Evolutionary conservation across 2,329 filamentous ascomycete species (phyloP), one percentile per base, ranked within the genome.

Genomic region (Chaetomiaceae sp.): DNA sequence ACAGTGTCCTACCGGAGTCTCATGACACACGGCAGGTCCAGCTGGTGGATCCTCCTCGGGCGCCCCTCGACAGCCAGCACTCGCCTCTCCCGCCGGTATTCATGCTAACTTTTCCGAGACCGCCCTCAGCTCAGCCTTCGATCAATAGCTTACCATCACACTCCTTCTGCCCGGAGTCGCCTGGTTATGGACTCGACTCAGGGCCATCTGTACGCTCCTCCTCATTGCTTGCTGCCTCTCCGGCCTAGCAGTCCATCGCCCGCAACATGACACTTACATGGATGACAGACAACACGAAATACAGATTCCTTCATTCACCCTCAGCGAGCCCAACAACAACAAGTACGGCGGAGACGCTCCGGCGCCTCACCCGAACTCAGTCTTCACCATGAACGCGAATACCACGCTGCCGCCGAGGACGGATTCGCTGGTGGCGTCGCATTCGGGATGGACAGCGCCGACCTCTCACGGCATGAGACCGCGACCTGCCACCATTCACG

Each of bases 401-500:
- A 76, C 81, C 65, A 76, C 81, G 53, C 70, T 79, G 63, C 66
- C 74, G 51, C 64, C 66, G 46, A 76, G 77, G 66, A 66, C 69
- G 39, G 80, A 83, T 61, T 69, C 70, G 45, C 70, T 78, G 65
- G 66, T 71, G 51, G 67, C 71, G 52, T 68, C 75, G 23, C 69
- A 75, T 34, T 74, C 72, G 31, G 69, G 78, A 61, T 84, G 80
- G 80, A 77, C 79, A 53, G 79, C 79, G 46, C 78, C 81, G 8
- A 75, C 73, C 12, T 71, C 79, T 37, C 76, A 79, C 50, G 69
- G 74, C 54, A 66, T 74, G 61, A 73, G 78, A 57, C 77, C 76
- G 43, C 75, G 80, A 36, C 80, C 81, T 51, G 78, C 77, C 39
- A 82, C 80, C 36, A 82, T 83, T 53, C 80, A 84, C 60, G 81